These are phyloP conservation scores for Talaromyces sp. DNA, from an alignment of 2,329 filamentous ascomycete species.

Conservation along the genomic window DNA sequence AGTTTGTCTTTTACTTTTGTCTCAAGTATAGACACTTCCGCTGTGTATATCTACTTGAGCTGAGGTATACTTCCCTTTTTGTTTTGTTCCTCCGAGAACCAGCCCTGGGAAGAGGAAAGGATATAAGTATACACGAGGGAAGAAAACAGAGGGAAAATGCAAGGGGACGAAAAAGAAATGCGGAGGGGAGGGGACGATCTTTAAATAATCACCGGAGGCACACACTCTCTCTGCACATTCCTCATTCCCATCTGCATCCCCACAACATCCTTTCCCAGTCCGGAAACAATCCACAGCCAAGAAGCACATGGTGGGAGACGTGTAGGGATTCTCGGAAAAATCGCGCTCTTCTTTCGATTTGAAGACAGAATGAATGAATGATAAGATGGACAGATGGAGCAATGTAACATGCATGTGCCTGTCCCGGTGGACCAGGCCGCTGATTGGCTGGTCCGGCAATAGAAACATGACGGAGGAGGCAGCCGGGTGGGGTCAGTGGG, in stretches of 20 bases:
- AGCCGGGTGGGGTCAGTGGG: background rate
- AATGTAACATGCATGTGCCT: background rate
- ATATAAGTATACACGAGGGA: background rate
- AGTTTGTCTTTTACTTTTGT: background rate
- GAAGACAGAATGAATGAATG: background rate
- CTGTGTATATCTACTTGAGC: background rate
- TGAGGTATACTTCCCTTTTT: background rate
- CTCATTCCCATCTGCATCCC: background rate
- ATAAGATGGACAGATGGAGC: too few relatives aligned
- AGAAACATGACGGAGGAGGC: background rate
- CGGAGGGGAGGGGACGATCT: conserved; percentile 1
- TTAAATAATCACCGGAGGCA: background rate
- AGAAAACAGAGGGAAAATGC: background rate
- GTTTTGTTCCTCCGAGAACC: conserved; percentile 4
- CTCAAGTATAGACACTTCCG: background rate
- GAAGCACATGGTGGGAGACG: background rate
- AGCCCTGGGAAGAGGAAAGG: background rate
- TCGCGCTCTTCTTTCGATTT: background rate
- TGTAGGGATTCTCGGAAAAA: background rate
- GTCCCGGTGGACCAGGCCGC: background rate
- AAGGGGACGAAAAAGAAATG: background rate
- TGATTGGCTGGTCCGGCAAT: too few relatives aligned
- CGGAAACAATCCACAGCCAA: conserved; percentile 4
- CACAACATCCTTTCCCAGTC: background rate
- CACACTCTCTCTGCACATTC: background rate